A percentile compares a stretch with the other conserved stretches of the same genome.
These are phyloP conservation scores for Pseudogymnoascus sp. DNA, from an alignment of 2,329 filamentous ascomycete genomes.

Conservation along the genomic window DNA sequence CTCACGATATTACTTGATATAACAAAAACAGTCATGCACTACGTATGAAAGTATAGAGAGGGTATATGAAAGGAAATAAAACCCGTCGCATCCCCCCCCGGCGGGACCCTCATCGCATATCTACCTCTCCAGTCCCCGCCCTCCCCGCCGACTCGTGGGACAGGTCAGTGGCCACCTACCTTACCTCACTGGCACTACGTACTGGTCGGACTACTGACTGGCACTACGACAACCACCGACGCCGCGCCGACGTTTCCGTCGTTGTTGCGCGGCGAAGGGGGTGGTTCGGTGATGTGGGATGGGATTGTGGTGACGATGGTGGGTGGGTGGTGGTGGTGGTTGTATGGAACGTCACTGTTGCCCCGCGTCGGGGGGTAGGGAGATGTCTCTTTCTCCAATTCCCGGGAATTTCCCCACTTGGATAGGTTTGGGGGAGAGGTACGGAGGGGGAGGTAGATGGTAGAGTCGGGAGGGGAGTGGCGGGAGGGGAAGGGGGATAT, in stretches of 20 bases:
- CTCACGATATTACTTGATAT: neutral
- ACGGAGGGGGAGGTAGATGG: neutral
- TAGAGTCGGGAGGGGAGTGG: neutral
- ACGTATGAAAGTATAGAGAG: neutral
- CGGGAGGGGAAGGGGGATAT: neutral
- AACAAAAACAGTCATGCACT: neutral
- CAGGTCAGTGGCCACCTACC: neutral
- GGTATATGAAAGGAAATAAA: neutral
- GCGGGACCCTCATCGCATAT: neutral
- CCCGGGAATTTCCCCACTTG: neutral
- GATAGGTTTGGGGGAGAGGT: neutral
- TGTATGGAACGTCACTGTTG: constrained; percentile 5
- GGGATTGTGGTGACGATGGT: neutral
- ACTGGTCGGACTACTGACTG: neutral
- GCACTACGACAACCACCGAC: neutral
- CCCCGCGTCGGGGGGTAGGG: neutral
- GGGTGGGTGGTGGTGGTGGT: neutral
- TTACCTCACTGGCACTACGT: neutral
- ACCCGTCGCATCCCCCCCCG: neutral
- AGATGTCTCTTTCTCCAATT: neutral
- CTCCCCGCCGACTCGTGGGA: neutral
- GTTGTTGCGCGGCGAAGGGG: neutral
- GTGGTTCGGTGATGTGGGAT: neutral
- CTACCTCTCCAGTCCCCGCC: neutral
- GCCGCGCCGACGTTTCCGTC: neutral